Evolutionary conservation across 768 basidiomycete species (phyloP).

Genomic region (Terana coerulea): DNA sequence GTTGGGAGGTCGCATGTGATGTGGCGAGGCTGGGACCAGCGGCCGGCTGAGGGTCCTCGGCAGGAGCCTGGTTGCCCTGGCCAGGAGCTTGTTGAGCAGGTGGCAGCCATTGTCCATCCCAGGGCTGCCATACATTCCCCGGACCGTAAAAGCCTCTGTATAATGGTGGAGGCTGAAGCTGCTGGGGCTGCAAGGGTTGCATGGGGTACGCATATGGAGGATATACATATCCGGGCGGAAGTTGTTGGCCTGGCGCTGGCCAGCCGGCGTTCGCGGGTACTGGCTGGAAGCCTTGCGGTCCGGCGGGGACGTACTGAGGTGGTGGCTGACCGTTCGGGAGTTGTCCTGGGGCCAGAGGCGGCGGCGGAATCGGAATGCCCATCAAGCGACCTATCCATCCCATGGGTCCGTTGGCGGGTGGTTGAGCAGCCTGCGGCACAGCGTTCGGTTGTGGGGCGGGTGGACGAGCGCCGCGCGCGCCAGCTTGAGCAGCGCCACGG

Average conservation of each 20-base stretch:
- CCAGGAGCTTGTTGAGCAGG: conserved; percentile 12
- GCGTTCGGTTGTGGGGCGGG: conserved; percentile 22
- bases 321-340: conserved; percentile 18
- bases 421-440: conserved; percentile 29
- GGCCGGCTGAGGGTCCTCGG: conserved; percentile 13
- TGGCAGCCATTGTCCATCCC: conserved; percentile 38
- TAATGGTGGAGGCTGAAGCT: conserved; percentile 44
- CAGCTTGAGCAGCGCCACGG: conserved; percentile 16
- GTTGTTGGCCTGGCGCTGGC: conserved; percentile 29
- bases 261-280: conserved; percentile 32
- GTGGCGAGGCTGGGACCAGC: not conserved
- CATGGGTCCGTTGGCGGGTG: conserved; percentile 23
- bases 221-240: conserved; percentile 17
- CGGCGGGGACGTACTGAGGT: conserved; percentile 19
- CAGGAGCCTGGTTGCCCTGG: conserved; percentile 16
- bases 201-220: conserved; percentile 16
- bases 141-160: conserved; percentile 65
- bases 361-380: conserved; percentile 47
- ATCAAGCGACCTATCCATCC: conserved; percentile 57
- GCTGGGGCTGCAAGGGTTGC: conserved; percentile 17
- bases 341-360: conserved; percentile 24
- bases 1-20: not conserved
- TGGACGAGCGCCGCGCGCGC: conserved; percentile 12
- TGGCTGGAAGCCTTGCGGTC: conserved; percentile 23
- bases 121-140: conserved; percentile 61